Evolutionary conservation across 1,284 basidiomycete genomes (phyloP), one percentile per base, ranked within the genome.

Genomic region (Ustilago bromivora): DNA sequence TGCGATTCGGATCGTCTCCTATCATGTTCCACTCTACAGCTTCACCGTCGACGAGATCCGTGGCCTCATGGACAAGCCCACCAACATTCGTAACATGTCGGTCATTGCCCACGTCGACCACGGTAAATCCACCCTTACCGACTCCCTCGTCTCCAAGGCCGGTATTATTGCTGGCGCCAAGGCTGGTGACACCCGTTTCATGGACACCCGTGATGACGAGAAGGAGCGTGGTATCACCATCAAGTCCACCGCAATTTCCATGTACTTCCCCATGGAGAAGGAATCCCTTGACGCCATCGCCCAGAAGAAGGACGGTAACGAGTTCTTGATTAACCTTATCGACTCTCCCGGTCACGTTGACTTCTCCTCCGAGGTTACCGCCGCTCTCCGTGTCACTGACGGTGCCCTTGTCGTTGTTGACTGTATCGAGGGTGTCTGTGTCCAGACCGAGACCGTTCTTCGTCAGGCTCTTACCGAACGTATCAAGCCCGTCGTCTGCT

Each of bases 171-270:
- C 97, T 83, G 89, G 90, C 66, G 89, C 94, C 86, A 98, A 98
- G 88, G 95, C 97, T 79, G 96, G 84, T 88, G 96, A 98, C 80
- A 91, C 94, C 91, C 95, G 97, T 83, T 98, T 96, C 88, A 99
- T 94, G 80, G 96, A 99, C 89, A 99, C 97, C 83, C 84, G 96
- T 90, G 92, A 94, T 49, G 97, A 99, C 87, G 97, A 99, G 90
- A 99, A 98, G 88, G 97, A 99, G 88, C 96, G 97, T 89, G 97
- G 97, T 91, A 99, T 99, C 86, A 99, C 97, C 72, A 99, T 99
- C 90, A 99, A 99, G 90, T 99, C 97, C 57, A 99, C 97, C 55
- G 97, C 96, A 87, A 98, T 99, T 88, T 98, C 97, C 74, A 99
- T 99, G 97, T 98, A 97, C 90, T 99, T 99, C 88, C 92, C 95